Evolutionary conservation across 1,139 yeast species (phyloP).

Genomic region (Pneumocystis sp.): DNA sequence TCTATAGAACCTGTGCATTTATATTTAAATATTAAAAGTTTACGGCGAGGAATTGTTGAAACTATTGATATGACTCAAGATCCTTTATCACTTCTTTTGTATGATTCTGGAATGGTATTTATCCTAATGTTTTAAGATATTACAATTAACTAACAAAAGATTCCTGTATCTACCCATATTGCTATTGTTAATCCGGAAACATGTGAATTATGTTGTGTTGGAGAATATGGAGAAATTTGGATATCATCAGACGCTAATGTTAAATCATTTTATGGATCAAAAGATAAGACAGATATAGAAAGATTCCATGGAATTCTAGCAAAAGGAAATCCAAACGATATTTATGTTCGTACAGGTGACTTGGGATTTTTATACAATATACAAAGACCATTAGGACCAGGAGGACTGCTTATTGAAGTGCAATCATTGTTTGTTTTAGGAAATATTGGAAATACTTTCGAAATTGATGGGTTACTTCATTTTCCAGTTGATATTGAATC

Average conservation of each 20-base stretch:
- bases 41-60: slow-evolving; percentile 75
- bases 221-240: slow-evolving; percentile 98
- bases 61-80: slow-evolving; percentile 51
- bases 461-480: slow-evolving; percentile 78
- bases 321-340: slow-evolving; percentile 47
- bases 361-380: slow-evolving; percentile 79
- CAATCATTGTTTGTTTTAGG: slow-evolving; percentile 82
- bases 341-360: slow-evolving; percentile 81
- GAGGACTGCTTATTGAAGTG: slow-evolving; percentile 38
- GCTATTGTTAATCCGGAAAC: slow-evolving; percentile 96
- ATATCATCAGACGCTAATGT: slow-evolving; percentile 78
- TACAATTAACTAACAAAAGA: neutral
- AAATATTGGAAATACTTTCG: slow-evolving; percentile 74
- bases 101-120: slow-evolving; percentile 81
- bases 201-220: slow-evolving; percentile 55
- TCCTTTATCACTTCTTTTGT: slow-evolving; percentile 47
- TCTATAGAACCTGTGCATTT: slow-evolving; percentile 79
- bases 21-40: slow-evolving; percentile 72
- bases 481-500: slow-evolving; percentile 75
- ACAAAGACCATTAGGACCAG: slow-evolving; percentile 29
- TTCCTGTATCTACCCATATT: slow-evolving; percentile 78
- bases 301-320: slow-evolving; percentile 44
- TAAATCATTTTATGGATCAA: slow-evolving; percentile 42
- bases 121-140: neutral
- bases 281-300: slow-evolving; percentile 28